Conservation (phyloP, 352 stramenopile species). For the Phytophthora kernoviae region DNA sequence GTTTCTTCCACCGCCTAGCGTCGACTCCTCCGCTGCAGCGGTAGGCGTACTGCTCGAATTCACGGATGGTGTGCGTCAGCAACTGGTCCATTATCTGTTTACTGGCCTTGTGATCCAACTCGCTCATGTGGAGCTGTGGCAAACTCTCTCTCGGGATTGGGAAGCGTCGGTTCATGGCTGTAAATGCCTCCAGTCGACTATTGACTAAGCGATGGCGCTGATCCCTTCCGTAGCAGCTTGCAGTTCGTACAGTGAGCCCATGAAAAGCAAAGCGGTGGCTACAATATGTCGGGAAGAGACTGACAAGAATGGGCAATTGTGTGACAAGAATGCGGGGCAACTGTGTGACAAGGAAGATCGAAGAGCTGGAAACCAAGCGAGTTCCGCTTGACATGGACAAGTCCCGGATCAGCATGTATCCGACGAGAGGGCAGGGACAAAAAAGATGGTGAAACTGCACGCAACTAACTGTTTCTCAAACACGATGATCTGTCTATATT, state of each 20-base stretch:
- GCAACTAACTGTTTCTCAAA: background rate
- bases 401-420: slow-evolving; percentile 28
- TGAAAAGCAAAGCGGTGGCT: slow-evolving; percentile 3
- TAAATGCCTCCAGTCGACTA: slow-evolving; percentile 1
- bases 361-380: no score
- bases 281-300: slow-evolving; percentile 21
- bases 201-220: background rate
- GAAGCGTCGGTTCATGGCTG: slow-evolving; percentile 42
- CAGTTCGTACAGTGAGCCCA: slow-evolving; percentile 30
- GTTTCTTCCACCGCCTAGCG: slow-evolving; percentile 44
- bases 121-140: slow-evolving; percentile 37
- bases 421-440: slow-evolving; percentile 12
- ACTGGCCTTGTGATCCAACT: slow-evolving; percentile 36
- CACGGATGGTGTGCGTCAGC: slow-evolving; percentile 44
- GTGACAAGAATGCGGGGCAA: slow-evolving; percentile 2
- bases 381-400: slow-evolving; percentile 19
- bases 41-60: slow-evolving; percentile 52
- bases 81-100: slow-evolving; percentile 43
- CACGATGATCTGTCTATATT: background rate
- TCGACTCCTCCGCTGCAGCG: slow-evolving; percentile 42
- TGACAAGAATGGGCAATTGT: slow-evolving; percentile 2
- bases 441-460: slow-evolving; percentile 22
- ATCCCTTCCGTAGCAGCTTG: slow-evolving; percentile 9
- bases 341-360: slow-evolving; percentile 12
- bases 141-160: slow-evolving; percentile 46